Percentiles rank a stretch among this genome's conserved stretches.
Conservation (phyloP, 176 grass and related monocot species). For the Musa itinerans region DNA sequence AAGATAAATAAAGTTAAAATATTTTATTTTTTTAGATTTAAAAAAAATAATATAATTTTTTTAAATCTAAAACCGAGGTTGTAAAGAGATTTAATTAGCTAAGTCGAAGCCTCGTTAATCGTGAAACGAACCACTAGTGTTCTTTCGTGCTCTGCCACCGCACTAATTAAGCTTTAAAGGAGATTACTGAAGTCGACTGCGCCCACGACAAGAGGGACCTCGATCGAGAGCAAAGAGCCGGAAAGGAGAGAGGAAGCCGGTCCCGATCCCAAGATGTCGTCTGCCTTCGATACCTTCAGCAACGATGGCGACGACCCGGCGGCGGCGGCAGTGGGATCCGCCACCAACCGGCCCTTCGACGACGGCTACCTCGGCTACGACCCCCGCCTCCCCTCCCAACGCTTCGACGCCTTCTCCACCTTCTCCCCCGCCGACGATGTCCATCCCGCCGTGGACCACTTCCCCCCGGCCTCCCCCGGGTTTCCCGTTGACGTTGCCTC, state of each 20-base stretch:
- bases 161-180: no score
- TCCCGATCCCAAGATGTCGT: background rate
- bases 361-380: constrained; percentile 17
- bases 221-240: background rate
- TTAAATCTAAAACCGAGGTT: no score
- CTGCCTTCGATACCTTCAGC: constrained; percentile 11
- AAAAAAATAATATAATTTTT: no score
- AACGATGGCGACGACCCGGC: background rate
- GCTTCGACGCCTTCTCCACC: constrained; percentile 14
- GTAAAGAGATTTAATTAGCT: no score
- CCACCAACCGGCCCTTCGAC: background rate
- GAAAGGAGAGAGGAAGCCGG: no score
- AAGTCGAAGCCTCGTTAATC: no score
- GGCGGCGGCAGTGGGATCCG: background rate
- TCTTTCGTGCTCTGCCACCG: no score
- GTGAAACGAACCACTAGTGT: no score
- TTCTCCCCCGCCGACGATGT: constrained; percentile 5
- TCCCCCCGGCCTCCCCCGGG: background rate
- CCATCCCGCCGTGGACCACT: background rate
- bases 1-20: no score
- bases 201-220: background rate
- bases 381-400: constrained; percentile 13
- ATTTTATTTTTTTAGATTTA: no score
- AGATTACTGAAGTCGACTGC: no score
- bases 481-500: background rate